Base-by-base conservation (phyloP, 129 eudicot species). In the Artemisia tridentata region DNA sequence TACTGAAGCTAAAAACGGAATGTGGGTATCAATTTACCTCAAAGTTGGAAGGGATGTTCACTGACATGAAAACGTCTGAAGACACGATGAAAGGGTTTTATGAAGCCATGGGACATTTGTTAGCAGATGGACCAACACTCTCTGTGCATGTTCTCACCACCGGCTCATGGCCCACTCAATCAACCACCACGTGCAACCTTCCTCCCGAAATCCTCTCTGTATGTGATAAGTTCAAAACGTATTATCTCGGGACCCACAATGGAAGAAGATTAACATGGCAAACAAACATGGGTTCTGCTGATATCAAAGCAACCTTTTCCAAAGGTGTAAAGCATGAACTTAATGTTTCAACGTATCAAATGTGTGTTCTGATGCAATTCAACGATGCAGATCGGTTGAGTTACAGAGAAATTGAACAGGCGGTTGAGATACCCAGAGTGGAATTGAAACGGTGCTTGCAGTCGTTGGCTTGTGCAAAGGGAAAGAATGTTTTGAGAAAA, bases 11-110 rank as follows among this genome's bases (percentile, higher is more conserved):
- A 19, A 83, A 83, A 71, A 79, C 81, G 0, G 86, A 79, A 69
- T 79, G 87, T 20, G 87, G 87, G 67, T 83, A 75, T 60, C 87
- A 79, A 9, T 75, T 83, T 50, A 83, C 81, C n/a, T 83, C 87
- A 1, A 83, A 83, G 52, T n/a, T 83, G 66, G 87, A 83, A 79
- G 84, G 84, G 15, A 83, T 79, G 87, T 83, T 83, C 61, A 78
- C 79, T 3, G 87, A 83, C 45, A 38, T 38, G 45, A 38, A 38
- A 8, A 38, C 45, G 9, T 38, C 45, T 7, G 45, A 38, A 38
- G 45, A 38, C 45, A 38, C 45, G 2, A 38, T 38, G 45, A 38
- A 38, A 38, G 45, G 45, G 45, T 38, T 38, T 38, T 38, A 38
- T 38, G 45, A 38, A 38, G 45, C 45, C 45, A 38, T 7, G 45